Evolutionary conservation across 2,329 filamentous ascomycete genomes (phyloP).

Genomic region (Botryotinia narcissicola): DNA sequence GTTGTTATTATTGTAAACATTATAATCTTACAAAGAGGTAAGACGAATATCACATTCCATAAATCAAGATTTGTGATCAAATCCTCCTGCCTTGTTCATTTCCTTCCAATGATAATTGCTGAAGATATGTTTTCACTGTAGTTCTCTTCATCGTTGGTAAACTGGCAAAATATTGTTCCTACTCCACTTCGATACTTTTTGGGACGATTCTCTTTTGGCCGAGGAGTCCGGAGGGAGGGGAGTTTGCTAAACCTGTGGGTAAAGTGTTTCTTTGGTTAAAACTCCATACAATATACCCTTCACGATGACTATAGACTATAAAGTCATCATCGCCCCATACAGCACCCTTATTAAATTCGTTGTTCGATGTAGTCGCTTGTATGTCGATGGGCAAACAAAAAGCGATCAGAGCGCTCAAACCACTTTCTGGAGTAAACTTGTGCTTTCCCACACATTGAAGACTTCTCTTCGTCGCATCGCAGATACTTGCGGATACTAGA

Average conservation of each 20-base stretch:
- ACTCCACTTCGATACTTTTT: not conserved
- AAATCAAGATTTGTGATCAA: not conserved
- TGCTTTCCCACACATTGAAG: not conserved
- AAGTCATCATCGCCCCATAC: conserved; percentile 28
- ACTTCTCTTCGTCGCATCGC: not conserved
- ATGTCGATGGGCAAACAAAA: not conserved
- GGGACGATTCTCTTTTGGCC: fast-evolving
- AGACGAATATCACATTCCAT: not conserved
- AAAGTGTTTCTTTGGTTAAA: not conserved
- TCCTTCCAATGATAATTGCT: not conserved
- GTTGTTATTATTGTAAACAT: fast-evolving
- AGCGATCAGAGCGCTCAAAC: not conserved
- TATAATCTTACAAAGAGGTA: not conserved
- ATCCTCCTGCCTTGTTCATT: not conserved
- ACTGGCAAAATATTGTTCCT: fast-evolving
- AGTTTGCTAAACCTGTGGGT: not conserved
- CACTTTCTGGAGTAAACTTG: no score
- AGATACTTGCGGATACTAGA: not conserved
- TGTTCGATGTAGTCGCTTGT: not conserved
- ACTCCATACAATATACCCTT: conserved; percentile 31
- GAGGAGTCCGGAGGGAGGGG: not conserved
- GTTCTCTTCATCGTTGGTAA: not conserved
- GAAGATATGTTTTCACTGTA: not conserved
- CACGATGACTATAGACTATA: conserved; percentile 22
- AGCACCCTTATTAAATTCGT: not conserved